Conservation (phyloP, 176 grass and related monocot genomes). For the Elymus sibiricus region DNA sequence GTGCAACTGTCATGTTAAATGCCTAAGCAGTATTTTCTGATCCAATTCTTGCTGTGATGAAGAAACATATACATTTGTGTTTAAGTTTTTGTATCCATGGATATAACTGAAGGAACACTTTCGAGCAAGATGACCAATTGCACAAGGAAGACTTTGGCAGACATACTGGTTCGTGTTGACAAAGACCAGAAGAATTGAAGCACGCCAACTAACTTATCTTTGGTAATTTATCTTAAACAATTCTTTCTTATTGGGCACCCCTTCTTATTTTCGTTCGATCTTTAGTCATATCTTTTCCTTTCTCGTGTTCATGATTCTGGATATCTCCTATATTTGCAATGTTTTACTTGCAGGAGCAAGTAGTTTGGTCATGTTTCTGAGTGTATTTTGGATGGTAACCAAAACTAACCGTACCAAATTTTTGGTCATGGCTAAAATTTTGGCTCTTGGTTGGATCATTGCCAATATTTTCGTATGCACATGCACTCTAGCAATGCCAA, state of each 20-base stretch:
- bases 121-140: not conserved
- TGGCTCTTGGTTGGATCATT: too few species aligned
- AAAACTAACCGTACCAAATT: not conserved
- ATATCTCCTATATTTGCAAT: not conserved
- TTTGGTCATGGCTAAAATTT: too few species aligned
- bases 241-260: not conserved
- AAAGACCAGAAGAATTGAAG: not conserved
- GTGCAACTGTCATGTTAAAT: not conserved
- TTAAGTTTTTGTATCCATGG: not conserved
- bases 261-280: not conserved
- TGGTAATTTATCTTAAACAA: not conserved
- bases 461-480: too few species aligned
- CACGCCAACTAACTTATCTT: not conserved
- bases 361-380: not conserved
- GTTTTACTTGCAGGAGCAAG: not conserved
- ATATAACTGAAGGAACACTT: conserved; percentile 9
- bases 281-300: not conserved
- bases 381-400: too few species aligned
- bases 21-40: not conserved
- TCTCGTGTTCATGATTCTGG: not conserved
- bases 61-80: not conserved
- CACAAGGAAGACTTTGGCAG: not conserved
- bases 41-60: not conserved
- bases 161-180: not conserved
- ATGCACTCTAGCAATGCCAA: not conserved